Base-by-base conservation (phyloP, 192 early-diverging fungal genomes). In the Backusella parvicylindrica region DNA sequence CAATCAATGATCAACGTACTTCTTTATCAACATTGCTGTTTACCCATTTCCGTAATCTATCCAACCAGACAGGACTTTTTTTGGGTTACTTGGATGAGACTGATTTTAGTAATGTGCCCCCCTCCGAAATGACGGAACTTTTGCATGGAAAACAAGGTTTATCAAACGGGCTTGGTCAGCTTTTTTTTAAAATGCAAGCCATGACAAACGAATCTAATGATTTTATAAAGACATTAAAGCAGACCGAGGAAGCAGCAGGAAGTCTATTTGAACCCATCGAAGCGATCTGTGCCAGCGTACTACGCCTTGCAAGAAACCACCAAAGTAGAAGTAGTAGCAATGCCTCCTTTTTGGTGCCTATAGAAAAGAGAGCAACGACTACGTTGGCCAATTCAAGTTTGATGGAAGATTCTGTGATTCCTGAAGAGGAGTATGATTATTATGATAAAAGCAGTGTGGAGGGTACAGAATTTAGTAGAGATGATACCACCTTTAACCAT, bases 21-120 rank as follows among this genome's bases (percentile, higher is more conserved):
- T 50, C 77, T 6, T 36, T 78, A 4, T 36, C 47, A 0, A 21
- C 63, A 1, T 32, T 73, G 15, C 23, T 78, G 15, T 78, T 78
- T 38, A 41, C 71, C 1, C 77, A 73, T 28, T 73, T 78, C n/a
- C 70, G 71, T 16, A 73, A 68, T 21, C 31, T 73, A 26, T 37
- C 33, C 12, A 71, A 73, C 23, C 77, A 78, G 37, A 68, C 49
- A 0, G 66, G 71, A 0, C 41, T 68, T 2, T 60, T 78, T 23
- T n/a, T 68, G 9, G 64, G 26, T 26, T 49, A 67, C 23, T 37
- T 78, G 6, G 77, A 78, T 31, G 71, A 73, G 1, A 73, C 65
- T 6, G 71, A 78, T 37, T 78, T 67, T 63, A 26, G 33, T 18
- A 47, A 26, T 1, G 71, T 77, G 4, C 23, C 7, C 0, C 16